Conservation (phyloP, 495 filamentous ascomycete species). For the Hypomontagnella submonticulosa region DNA sequence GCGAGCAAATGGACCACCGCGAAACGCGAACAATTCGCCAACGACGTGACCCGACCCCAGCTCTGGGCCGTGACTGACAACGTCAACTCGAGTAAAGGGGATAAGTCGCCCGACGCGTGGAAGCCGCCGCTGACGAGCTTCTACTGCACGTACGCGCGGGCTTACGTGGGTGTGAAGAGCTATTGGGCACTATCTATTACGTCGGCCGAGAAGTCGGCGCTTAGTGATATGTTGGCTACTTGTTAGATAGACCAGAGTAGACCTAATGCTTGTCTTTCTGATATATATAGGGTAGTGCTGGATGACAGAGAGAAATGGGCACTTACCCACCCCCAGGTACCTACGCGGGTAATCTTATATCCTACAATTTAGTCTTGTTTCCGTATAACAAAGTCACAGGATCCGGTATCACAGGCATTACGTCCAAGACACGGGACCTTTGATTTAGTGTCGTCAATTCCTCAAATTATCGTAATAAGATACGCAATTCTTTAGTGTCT, state of each 20-base stretch:
- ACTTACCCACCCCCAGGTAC: too few species aligned
- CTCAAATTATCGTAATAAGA: conserved; percentile 19
- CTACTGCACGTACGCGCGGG: conserved; percentile 78
- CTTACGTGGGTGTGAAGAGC: conserved; percentile 77
- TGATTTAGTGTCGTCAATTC: conserved; percentile 1
- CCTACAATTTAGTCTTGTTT: too few species aligned
- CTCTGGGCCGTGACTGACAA: conserved; percentile 79
- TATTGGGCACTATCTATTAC: conserved; percentile 69
- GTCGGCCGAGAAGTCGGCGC: conserved; percentile 68
- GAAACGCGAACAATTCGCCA: conserved; percentile 73
- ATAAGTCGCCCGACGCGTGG: conserved; percentile 76
- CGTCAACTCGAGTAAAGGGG: conserved; percentile 76
- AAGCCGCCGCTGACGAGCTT: conserved; percentile 75
- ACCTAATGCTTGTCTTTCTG: not conserved
- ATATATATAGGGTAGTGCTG: too few species aligned
- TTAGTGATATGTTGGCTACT: conserved; percentile 71
- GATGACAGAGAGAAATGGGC: too few species aligned
- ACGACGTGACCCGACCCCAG: conserved; percentile 76
- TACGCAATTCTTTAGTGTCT: conserved; percentile 17
- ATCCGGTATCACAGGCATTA: not conserved
- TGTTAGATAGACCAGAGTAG: conserved; percentile 57
- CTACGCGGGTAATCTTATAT: too few species aligned
- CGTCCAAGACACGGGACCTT: not conserved
- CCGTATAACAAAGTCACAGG: too few species aligned
- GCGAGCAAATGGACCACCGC: conserved; percentile 69